phyloP scores from a whole-genome alignment of 176 grass and related monocot species.

The Carex pumila region DNA sequence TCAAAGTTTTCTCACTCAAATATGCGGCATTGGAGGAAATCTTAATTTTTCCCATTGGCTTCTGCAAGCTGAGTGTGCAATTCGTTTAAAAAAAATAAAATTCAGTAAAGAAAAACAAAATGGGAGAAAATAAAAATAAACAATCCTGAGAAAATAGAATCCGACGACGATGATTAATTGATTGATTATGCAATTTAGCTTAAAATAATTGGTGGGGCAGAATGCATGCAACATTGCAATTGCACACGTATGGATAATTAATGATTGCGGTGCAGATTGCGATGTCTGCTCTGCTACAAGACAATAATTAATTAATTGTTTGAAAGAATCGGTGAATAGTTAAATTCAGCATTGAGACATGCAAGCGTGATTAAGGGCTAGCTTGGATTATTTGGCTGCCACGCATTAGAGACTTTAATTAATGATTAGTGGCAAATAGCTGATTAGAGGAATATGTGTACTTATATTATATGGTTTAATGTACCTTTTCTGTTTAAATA shows the following conservation, averaged over 20 bases:
- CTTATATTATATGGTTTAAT: neutral
- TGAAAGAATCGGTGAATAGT: neutral
- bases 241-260: conserved; percentile 25
- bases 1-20: neutral
- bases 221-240: too few species aligned
- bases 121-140: neutral
- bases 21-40: neutral
- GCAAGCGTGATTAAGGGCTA: neutral
- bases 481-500: neutral
- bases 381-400: conserved; percentile 8
- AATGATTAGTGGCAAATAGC: neutral
- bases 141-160: too few species aligned
- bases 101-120: neutral
- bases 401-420: neutral
- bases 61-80: neutral
- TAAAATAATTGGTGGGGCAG: conserved; percentile 7
- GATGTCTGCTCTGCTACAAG: neutral
- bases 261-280: conserved; percentile 8
- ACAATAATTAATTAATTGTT: neutral
- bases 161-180: neutral
- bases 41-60: neutral
- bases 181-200: neutral
- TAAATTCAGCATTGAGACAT: conserved; percentile 17
- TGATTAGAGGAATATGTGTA: neutral
- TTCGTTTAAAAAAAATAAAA: neutral